Evolutionary conservation across 768 basidiomycete species (phyloP), one percentile per base, ranked within the genome.

Genomic region (Kwoniella dejecticola): DNA sequence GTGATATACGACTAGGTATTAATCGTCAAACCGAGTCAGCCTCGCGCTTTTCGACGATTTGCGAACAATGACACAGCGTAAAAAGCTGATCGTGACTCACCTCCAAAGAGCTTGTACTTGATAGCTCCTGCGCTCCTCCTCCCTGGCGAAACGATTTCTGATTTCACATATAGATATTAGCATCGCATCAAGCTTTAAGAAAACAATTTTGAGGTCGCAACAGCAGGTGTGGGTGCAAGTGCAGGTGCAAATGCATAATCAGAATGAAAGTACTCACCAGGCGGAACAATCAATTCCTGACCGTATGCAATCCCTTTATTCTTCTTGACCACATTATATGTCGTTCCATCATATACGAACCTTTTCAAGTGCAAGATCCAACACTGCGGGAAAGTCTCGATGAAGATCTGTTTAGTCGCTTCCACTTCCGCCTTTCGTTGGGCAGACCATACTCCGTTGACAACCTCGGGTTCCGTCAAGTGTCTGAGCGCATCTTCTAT

Each of bases 1-100:
- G 77, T 99, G 95, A 78, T 97, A 97, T 12, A 97, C 80, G 8
- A 87, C 95, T 90, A 63, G n/a, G n/a, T n/a, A n/a, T n/a, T n/a
- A n/a, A n/a, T n/a, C n/a, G n/a, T n/a, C n/a, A n/a, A n/a, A n/a
- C n/a, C n/a, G n/a, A n/a, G n/a, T n/a, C n/a, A n/a, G n/a, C n/a
- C n/a, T n/a, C n/a, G 3, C 4, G 50, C 11, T 7, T 17, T 2
- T 44, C 3, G 24, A 33, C 2, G 10, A 55, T 55, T 24, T 13
- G 30, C 55, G n/a, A 27, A 10, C 21, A 23, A 24, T 7, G 17
- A 23, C 36, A 23, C n/a, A 19, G 23, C 17, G 17, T 4, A 2
- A 46, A 48, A 26, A 48, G 23, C 19, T 24, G 12, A 42, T 19
- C 41, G 10, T 5, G 5, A 78, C 85, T 58, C 67, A 89, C 90